Conservation (phyloP, 495 filamentous ascomycete species). For the Annulohypoxylon moriforme region DNA sequence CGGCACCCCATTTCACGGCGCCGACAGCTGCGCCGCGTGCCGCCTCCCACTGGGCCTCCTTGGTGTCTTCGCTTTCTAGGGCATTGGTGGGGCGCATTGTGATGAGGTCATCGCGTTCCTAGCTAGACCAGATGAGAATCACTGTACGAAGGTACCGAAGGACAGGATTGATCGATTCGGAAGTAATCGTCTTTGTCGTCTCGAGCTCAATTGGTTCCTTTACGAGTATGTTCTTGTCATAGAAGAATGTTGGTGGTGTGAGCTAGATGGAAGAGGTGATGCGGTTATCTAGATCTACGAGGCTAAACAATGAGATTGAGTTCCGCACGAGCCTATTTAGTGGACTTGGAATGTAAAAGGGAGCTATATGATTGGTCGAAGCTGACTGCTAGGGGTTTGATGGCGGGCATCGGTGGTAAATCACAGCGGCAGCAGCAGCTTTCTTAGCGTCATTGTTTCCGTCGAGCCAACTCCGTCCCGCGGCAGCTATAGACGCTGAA, state of each 20-base stretch:
- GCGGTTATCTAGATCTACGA: neutral
- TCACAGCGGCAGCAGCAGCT: neutral
- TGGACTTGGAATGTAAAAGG: neutral
- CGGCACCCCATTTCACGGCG: constrained; percentile 74
- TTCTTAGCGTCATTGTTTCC: constrained; percentile 27
- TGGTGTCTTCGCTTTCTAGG: constrained; percentile 65
- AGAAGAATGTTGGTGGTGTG: neutral
- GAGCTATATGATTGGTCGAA: constrained; percentile 16
- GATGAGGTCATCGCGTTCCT: constrained; percentile 19
- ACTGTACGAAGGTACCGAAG: neutral
- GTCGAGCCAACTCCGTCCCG: neutral
- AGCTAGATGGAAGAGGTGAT: neutral
- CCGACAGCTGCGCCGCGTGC: constrained; percentile 68
- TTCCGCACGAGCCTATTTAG: constrained; percentile 8
- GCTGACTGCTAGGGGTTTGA: neutral
- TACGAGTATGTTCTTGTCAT: neutral
- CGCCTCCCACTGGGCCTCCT: constrained; percentile 71
- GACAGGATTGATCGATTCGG: neutral
- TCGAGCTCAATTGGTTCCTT: neutral
- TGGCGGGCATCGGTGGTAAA: constrained; percentile 2
- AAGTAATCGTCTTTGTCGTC: neutral
- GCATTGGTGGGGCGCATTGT: constrained; percentile 54
- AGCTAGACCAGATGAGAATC: neutral
- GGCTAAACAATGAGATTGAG: neutral
- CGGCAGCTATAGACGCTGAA: neutral